Percentiles rank a stretch among this genome's conserved stretches.
phyloP scores from a whole-genome alignment of 2,329 filamentous ascomycete genomes.

The Fonsecaea monophora region DNA sequence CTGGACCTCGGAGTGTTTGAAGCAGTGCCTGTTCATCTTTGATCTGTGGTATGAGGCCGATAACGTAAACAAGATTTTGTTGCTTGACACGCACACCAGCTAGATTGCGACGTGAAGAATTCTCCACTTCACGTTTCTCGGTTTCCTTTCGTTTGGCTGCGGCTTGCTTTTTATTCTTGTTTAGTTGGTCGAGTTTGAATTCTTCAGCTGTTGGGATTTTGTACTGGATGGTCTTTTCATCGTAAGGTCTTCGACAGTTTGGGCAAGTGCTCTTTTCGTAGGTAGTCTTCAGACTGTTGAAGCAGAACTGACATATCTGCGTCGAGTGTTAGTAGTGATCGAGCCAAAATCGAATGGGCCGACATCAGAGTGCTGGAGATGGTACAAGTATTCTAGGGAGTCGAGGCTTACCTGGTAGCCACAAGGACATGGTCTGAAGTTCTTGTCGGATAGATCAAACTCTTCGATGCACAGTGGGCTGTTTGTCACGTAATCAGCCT shows the following conservation, averaged over 20 bases:
- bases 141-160: slow-evolving; percentile 90
- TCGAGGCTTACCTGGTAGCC: slow-evolving; percentile 83
- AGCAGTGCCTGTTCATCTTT: slow-evolving; percentile 86
- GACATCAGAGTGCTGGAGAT: background rate
- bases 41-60: slow-evolving; percentile 87
- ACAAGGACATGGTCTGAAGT: slow-evolving; percentile 95
- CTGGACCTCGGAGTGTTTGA: slow-evolving; percentile 83
- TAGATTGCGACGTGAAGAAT: slow-evolving; percentile 92
- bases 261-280: slow-evolving; percentile 92
- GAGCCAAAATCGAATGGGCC: background rate
- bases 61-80: slow-evolving; percentile 98
- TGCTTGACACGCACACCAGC: slow-evolving; percentile 95
- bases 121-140: slow-evolving; percentile 95
- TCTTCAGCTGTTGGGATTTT: slow-evolving; percentile 95
- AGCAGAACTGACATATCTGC: slow-evolving; percentile 99
- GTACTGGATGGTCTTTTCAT: slow-evolving; percentile 96
- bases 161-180: slow-evolving; percentile 71
- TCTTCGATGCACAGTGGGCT: slow-evolving; percentile 99
- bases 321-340: slow-evolving; percentile 6
- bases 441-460: slow-evolving; percentile 95
- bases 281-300: slow-evolving; percentile 98
- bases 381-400: background rate
- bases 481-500: slow-evolving; percentile 38
- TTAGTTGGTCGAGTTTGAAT: slow-evolving; percentile 40
- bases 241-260: slow-evolving; percentile 93